Conservation (phyloP, 2,329 filamentous ascomycete species). For the Microcera coccophila region DNA sequence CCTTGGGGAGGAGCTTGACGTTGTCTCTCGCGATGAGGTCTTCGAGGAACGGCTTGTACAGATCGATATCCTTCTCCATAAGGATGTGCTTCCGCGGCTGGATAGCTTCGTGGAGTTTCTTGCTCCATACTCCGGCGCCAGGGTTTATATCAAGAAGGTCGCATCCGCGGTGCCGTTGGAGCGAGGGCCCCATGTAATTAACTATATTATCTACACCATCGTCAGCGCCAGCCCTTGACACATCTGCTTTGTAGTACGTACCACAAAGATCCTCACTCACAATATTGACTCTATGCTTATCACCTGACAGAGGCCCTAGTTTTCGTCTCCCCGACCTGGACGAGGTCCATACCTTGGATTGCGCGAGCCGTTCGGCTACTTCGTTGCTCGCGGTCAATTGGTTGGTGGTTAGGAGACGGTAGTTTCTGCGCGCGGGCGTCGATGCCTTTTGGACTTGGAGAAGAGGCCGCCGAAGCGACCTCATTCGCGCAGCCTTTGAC, state of each 20-base stretch:
- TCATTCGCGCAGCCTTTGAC: conserved; percentile 12
- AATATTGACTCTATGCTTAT: conserved; percentile 48
- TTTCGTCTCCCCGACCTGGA: conserved; percentile 11
- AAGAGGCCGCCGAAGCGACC: conserved; percentile 7
- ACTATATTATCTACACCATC: conserved; percentile 67
- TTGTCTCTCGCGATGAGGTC: conserved; percentile 50
- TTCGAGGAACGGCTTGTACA: conserved; percentile 60
- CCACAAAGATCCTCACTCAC: conserved; percentile 49
- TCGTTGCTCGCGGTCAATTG: too few relatives aligned
- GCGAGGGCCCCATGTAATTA: conserved; percentile 62
- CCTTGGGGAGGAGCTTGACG: conserved; percentile 50
- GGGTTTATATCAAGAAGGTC: conserved; percentile 87
- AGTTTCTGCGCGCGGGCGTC: too few relatives aligned
- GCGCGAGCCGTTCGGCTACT: conserved; percentile 20
- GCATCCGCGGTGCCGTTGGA: conserved; percentile 69
- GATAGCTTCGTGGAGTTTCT: conserved; percentile 68
- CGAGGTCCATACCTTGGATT: conserved; percentile 27
- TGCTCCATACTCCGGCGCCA: conserved; percentile 73
- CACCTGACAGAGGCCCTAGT: conserved; percentile 10
- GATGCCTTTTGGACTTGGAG: not conserved
- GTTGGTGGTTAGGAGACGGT: too few relatives aligned
- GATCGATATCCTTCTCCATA: conserved; percentile 63
- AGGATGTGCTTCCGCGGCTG: conserved; percentile 79
- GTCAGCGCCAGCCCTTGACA: not conserved
- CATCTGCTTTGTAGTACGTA: conserved; percentile 23